phyloP scores from a whole-genome alignment of 306 rosid genomes.

The Astragalus membranaceus region DNA sequence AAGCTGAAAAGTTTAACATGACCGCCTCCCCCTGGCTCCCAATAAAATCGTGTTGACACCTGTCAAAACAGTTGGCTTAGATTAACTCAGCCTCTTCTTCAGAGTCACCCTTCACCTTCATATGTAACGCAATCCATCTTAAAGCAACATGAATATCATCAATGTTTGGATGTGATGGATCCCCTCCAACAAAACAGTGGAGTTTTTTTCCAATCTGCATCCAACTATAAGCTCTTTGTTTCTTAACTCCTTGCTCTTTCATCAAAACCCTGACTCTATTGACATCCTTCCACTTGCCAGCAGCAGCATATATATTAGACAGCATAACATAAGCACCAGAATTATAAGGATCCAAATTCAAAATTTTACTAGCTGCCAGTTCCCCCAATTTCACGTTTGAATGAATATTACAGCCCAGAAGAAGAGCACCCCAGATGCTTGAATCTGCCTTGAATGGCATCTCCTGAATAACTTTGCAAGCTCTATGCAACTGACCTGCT shows the following conservation, averaged over 20 bases:
- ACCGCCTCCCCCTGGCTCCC: background rate
- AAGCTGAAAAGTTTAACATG: background rate
- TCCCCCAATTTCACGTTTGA: constrained; percentile 35
- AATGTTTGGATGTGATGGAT: constrained; percentile 34
- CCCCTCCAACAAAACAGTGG: constrained; percentile 38
- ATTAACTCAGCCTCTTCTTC: constrained; percentile 9
- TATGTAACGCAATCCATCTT: constrained; percentile 28
- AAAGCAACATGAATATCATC: constrained; percentile 26
- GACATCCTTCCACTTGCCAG: constrained; percentile 41
- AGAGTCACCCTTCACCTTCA: constrained; percentile 20
- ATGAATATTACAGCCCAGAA: constrained; percentile 35
- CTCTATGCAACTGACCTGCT: constrained; percentile 39
- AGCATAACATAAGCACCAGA: constrained; percentile 42
- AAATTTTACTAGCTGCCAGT: constrained; percentile 29
- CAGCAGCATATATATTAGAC: constrained; percentile 43
- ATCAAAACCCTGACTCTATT: constrained; percentile 35
- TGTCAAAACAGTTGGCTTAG: background rate
- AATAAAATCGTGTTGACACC: background rate
- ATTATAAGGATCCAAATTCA: constrained; percentile 31
- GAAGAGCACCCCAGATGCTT: constrained; percentile 40
- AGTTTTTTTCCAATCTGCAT: constrained; percentile 35
- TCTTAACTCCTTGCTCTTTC: constrained; percentile 40
- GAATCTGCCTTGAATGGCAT: constrained; percentile 37
- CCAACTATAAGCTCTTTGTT: constrained; percentile 39
- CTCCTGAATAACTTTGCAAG: constrained; percentile 27